A percentile compares a stretch with the other conserved stretches of the same genome.
Evolutionary conservation across 2,329 filamentous ascomycete genomes (phyloP).

Genomic region (Podosphaera fusca): DNA sequence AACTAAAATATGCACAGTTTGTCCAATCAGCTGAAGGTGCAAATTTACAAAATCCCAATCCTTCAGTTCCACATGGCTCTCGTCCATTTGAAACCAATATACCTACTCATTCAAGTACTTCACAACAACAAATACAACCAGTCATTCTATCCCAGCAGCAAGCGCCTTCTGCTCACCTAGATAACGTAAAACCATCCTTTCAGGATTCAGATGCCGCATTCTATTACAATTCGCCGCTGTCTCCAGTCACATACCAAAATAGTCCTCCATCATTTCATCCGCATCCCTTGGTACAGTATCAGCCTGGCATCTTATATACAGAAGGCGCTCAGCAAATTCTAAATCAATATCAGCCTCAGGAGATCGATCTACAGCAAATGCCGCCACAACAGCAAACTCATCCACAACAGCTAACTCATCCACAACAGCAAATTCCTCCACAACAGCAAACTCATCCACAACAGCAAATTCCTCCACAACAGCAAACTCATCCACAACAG

Average conservation of each 20-base stretch:
- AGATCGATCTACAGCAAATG: conserved; percentile 11
- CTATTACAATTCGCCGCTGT: conserved; percentile 24
- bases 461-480: conserved; percentile 9
- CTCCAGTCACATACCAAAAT: neutral
- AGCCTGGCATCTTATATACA: neutral
- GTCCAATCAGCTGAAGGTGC: conserved; percentile 20
- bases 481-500: conserved; percentile 6
- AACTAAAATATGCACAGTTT: conserved; percentile 11
- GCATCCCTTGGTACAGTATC: neutral
- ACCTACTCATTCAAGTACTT: conserved; percentile 4
- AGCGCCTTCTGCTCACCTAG: conserved; percentile 16
- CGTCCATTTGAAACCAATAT: conserved; percentile 6
- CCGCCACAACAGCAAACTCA: conserved; percentile 18
- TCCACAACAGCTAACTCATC: conserved; percentile 12
- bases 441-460: conserved; percentile 10
- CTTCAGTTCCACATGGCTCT: conserved; percentile 7
- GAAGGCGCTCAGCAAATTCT: neutral
- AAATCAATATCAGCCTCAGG: neutral
- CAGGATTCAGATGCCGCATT: conserved; percentile 32
- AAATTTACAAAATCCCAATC: conserved; percentile 28
- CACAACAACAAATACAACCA: conserved; percentile 13
- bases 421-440: conserved; percentile 9
- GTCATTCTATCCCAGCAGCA: conserved; percentile 15
- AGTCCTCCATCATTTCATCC: neutral
- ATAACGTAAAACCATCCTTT: conserved; percentile 16